Percentiles rank a stretch among this genome's conserved stretches.
Evolutionary conservation across 2,329 filamentous ascomycete genomes (phyloP).

Genomic region (Exutisphaerella laricina): DNA sequence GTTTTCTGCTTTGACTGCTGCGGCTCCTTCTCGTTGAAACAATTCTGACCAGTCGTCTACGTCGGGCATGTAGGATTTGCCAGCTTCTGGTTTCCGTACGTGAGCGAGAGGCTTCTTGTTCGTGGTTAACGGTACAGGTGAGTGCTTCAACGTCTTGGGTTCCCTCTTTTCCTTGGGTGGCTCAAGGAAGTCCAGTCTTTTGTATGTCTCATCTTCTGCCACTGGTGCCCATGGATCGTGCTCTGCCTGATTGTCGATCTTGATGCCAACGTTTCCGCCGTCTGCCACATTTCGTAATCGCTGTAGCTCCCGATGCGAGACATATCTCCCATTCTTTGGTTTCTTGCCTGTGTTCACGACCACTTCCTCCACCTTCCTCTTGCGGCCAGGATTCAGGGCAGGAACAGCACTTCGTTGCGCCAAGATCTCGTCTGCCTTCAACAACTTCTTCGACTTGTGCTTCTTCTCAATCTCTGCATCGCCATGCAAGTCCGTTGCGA

Average conservation of each 20-base stretch:
- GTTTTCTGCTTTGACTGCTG: slow-evolving; percentile 72
- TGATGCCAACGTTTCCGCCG: slow-evolving; percentile 55
- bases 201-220: slow-evolving; percentile 47
- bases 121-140: slow-evolving; percentile 75
- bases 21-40: slow-evolving; percentile 66
- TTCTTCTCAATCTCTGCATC: slow-evolving; percentile 61
- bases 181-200: slow-evolving; percentile 55
- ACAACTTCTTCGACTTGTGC: slow-evolving; percentile 62
- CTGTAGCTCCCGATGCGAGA: slow-evolving; percentile 77
- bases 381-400: slow-evolving; percentile 64
- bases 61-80: slow-evolving; percentile 86
- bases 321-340: slow-evolving; percentile 64
- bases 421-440: slow-evolving; percentile 91
- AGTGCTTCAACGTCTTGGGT: slow-evolving; percentile 68
- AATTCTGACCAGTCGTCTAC: slow-evolving; percentile 81
- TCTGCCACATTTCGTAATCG: slow-evolving; percentile 70
- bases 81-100: slow-evolving; percentile 71
- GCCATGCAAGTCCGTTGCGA: slow-evolving; percentile 72
- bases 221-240: slow-evolving; percentile 73
- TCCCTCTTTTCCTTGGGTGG: slow-evolving; percentile 58
- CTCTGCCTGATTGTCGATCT: slow-evolving; percentile 48
- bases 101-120: slow-evolving; percentile 74
- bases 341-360: slow-evolving; percentile 62
- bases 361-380: slow-evolving; percentile 63
- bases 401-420: slow-evolving; percentile 75